Percentiles rank a stretch among this genome's conserved stretches.
phyloP scores from a whole-genome alignment of 768 basidiomycete species.

The Boletus insuetus region DNA sequence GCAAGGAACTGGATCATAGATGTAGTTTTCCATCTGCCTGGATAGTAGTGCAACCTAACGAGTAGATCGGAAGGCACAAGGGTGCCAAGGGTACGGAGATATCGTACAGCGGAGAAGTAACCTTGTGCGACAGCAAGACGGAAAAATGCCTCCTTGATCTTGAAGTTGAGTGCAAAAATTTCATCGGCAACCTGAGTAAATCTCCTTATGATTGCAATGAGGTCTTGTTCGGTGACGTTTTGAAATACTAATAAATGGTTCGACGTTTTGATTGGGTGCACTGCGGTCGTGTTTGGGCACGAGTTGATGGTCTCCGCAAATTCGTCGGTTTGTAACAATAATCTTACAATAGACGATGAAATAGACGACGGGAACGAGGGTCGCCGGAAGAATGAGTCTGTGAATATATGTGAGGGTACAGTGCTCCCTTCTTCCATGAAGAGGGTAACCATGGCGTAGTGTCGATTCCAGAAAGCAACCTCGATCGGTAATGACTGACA shows the following conservation, averaged over 20 bases:
- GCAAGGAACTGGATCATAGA: not conserved
- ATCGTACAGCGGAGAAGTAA: not conserved
- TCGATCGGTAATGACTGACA: not conserved
- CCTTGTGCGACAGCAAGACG: not conserved
- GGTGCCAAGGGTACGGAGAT: not conserved
- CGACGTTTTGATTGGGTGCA: not conserved
- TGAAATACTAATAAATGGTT: not conserved
- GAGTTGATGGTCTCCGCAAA: not conserved
- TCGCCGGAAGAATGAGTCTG: not conserved
- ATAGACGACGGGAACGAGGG: too few species aligned
- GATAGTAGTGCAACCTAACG: not conserved
- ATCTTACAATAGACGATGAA: not conserved
- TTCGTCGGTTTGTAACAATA: not conserved
- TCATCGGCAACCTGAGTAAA: not conserved
- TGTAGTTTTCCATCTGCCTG: too few species aligned
- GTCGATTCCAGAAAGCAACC: not conserved
- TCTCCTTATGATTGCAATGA: not conserved
- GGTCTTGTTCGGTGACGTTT: not conserved
- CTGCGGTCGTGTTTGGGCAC: not conserved
- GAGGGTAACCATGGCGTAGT: not conserved
- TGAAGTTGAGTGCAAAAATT: not conserved
- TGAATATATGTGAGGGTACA: conserved; percentile 1
- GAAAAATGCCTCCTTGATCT: not conserved
- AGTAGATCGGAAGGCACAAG: not conserved
- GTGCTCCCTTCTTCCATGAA: not conserved